phyloP scores from a whole-genome alignment of 257 asterid genomes.

The Solanum pinnatisectum region DNA sequence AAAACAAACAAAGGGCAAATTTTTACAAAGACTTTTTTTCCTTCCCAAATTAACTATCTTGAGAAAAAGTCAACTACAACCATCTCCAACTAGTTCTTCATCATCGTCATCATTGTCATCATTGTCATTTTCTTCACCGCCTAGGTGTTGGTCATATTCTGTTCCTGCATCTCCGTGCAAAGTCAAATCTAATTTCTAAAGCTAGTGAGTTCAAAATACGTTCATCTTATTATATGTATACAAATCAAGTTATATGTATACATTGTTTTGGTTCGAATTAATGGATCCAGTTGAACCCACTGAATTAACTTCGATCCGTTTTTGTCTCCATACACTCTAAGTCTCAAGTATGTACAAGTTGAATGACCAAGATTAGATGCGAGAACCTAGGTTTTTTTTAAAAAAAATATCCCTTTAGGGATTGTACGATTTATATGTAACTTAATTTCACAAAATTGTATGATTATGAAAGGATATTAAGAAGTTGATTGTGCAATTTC shows the following conservation, averaged over 20 bases:
- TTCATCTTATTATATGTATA: not conserved
- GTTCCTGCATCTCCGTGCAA: constrained; percentile 15
- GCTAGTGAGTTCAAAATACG: not conserved
- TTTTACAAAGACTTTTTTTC: constrained; percentile 3
- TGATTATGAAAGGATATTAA: not conserved
- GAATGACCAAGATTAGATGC: not conserved
- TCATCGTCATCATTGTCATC: not conserved
- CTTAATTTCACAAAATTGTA: not conserved
- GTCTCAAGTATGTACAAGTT: not conserved
- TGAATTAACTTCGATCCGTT: not conserved
- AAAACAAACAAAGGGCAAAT: not conserved
- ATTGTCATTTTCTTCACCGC: constrained; percentile 2
- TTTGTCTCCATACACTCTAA: not conserved
- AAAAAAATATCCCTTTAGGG: not conserved
- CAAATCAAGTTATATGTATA: not conserved
- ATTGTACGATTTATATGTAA: not conserved
- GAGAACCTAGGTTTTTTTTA: not conserved
- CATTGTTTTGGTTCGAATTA: not conserved
- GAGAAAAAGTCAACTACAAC: not conserved
- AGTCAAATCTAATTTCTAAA: not conserved
- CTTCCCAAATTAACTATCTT: constrained; percentile 11
- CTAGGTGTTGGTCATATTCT: constrained; percentile 10
- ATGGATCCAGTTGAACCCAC: not conserved
- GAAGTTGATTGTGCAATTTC: not conserved
- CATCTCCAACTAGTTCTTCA: not conserved